Evolutionary conservation across 108 stramenopile species (phyloP).

Genomic region (Pseudonitzschia pungens): DNA sequence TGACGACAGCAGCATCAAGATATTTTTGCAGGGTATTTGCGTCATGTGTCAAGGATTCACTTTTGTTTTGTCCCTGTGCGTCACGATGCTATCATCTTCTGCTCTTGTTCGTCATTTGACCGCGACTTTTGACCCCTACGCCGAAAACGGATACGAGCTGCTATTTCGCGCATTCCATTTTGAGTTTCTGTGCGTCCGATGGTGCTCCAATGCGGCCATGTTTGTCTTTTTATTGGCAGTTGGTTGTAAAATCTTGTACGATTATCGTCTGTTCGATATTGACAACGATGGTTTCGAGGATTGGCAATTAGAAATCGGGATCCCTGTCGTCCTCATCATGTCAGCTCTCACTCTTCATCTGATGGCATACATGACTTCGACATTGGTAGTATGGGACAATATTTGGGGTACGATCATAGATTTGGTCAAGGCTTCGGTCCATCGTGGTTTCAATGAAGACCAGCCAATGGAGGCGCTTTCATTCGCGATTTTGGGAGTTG

Average conservation of each 20-base stretch:
- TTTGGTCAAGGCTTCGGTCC: background rate
- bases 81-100: background rate
- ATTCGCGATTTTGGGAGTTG: background rate
- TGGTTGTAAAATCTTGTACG: slow-evolving; percentile 2
- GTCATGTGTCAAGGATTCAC: slow-evolving; percentile 3
- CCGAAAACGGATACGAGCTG: slow-evolving; percentile 9
- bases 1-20: background rate
- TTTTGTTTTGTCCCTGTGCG: background rate
- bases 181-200: slow-evolving; percentile 20
- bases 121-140: slow-evolving; percentile 3
- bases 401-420: slow-evolving; percentile 5
- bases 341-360: background rate
- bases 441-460: background rate
- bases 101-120: slow-evolving; percentile 7
- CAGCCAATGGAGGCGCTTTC: background rate
- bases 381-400: slow-evolving; percentile 7
- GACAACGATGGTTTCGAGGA: background rate
- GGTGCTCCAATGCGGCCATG: background rate
- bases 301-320: slow-evolving; percentile 1
- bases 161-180: slow-evolving; percentile 18
- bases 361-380: background rate
- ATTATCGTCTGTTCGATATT: background rate
- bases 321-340: slow-evolving; percentile 1
- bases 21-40: background rate
- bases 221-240: slow-evolving; percentile 15